Conservation (phyloP, 768 basidiomycete genomes). For the Clitopilus hobsonii region DNA sequence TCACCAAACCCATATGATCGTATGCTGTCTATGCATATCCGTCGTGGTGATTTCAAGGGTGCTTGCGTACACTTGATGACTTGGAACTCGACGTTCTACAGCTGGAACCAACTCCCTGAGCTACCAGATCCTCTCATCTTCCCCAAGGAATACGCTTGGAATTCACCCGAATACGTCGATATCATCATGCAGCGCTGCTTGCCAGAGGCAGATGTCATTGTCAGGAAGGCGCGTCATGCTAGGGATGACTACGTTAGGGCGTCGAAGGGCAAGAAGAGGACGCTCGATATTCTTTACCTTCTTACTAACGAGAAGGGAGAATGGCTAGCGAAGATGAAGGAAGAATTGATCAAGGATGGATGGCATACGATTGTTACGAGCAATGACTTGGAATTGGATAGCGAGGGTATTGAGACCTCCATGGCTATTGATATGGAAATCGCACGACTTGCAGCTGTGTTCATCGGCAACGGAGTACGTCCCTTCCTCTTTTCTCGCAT, state of each 20-base stretch:
- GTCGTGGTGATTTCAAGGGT: constrained; percentile 32
- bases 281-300: constrained; percentile 28
- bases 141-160: constrained; percentile 15
- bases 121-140: constrained; percentile 27
- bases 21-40: constrained; percentile 33
- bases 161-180: constrained; percentile 16
- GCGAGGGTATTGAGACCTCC: constrained; percentile 28
- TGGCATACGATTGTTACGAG: constrained; percentile 28
- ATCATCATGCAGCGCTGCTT: constrained; percentile 27
- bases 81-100: constrained; percentile 28
- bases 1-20: constrained; percentile 28
- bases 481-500: not conserved
- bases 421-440: constrained; percentile 40
- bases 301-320: constrained; percentile 31
- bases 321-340: constrained; percentile 26
- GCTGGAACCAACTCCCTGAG: constrained; percentile 30
- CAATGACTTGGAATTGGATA: constrained; percentile 25
- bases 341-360: constrained; percentile 20
- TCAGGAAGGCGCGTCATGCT: constrained; percentile 16
- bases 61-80: constrained; percentile 25
- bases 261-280: constrained; percentile 8
- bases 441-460: constrained; percentile 31
- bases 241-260: constrained; percentile 16
- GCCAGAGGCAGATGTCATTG: constrained; percentile 22
- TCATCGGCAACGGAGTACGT: constrained; percentile 37